A percentile compares a stretch with the other conserved stretches of the same genome.
These are phyloP conservation scores for Neurospora intermedia DNA, from an alignment of 495 filamentous ascomycete genomes.

Conservation along the genomic window DNA sequence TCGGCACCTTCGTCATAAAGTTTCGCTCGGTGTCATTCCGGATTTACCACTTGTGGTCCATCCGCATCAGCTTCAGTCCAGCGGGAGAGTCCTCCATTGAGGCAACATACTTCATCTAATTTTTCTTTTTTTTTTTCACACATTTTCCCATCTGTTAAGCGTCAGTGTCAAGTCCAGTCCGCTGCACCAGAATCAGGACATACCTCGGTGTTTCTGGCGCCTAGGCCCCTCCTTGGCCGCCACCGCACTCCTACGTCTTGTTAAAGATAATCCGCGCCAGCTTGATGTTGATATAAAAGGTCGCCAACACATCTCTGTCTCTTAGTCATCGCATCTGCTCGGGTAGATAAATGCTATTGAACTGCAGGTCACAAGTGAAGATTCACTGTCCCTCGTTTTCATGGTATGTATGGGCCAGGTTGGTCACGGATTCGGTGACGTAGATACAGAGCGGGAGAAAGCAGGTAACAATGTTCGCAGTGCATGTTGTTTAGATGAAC, in stretches of 20 bases:
- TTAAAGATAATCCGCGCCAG: neutral
- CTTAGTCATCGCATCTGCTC: neutral
- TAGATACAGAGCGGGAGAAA: too few species aligned
- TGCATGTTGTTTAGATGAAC: too few species aligned
- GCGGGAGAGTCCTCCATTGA: neutral
- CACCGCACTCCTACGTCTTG: conserved; percentile 1
- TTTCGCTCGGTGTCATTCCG: neutral
- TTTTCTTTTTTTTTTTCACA: neutral
- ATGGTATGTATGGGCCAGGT: too few species aligned
- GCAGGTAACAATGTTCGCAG: too few species aligned
- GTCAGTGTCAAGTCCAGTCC: neutral
- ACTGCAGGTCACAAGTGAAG: neutral
- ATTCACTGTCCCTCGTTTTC: neutral
- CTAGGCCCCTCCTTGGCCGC: neutral
- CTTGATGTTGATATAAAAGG: conserved; percentile 1
- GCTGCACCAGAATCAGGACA: neutral
- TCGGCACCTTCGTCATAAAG: neutral
- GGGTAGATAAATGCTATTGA: conserved; percentile 1
- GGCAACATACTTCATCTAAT: neutral
- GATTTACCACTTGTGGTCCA: neutral
- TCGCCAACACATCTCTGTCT: neutral
- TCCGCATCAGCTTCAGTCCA: neutral
- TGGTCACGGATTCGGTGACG: too few species aligned
- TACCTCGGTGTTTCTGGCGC: neutral
- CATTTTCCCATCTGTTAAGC: neutral